These are phyloP conservation scores for Wallemia mellicola DNA, from an alignment of 1,284 basidiomycete genomes.

Conservation along the genomic window DNA sequence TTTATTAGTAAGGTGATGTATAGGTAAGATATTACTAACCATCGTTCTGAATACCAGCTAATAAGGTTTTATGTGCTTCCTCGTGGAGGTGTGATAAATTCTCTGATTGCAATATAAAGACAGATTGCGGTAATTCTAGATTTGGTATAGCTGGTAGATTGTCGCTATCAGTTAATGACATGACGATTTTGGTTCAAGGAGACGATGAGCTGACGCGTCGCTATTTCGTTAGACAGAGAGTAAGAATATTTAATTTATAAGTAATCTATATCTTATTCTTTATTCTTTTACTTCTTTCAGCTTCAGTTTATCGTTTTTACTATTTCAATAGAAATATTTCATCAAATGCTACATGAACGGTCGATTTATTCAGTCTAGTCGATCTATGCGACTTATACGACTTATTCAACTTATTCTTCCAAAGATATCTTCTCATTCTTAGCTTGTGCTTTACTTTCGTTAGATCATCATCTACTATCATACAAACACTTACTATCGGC, in stretches of 20 bases:
- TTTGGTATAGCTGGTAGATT: conserved; percentile 57
- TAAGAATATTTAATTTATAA: too few relatives aligned
- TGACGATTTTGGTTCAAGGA: background rate
- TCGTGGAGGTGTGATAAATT: conserved; percentile 32
- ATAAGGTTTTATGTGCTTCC: conserved; percentile 30
- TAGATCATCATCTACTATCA: background rate
- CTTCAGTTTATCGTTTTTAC: too few relatives aligned
- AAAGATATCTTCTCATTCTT: background rate
- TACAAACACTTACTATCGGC: conserved; percentile 26
- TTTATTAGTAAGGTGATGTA: background rate
- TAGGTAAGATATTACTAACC: conserved; percentile 22
- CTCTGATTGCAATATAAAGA: conserved; percentile 37
- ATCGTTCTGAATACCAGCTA: conserved; percentile 56
- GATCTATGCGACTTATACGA: background rate
- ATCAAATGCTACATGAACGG: too few relatives aligned
- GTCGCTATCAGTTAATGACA: conserved; percentile 24
- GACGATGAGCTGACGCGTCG: too few relatives aligned
- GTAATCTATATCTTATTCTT: too few relatives aligned
- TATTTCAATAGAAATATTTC: too few relatives aligned
- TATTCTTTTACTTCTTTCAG: too few relatives aligned
- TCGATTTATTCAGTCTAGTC: background rate
- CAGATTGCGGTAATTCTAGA: conserved; percentile 40
- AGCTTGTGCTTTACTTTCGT: background rate
- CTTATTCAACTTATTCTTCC: background rate
- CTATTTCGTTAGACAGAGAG: too few relatives aligned